Evolutionary conservation across 768 basidiomycete species (phyloP).

Genomic region (Agrocybe pediades): DNA sequence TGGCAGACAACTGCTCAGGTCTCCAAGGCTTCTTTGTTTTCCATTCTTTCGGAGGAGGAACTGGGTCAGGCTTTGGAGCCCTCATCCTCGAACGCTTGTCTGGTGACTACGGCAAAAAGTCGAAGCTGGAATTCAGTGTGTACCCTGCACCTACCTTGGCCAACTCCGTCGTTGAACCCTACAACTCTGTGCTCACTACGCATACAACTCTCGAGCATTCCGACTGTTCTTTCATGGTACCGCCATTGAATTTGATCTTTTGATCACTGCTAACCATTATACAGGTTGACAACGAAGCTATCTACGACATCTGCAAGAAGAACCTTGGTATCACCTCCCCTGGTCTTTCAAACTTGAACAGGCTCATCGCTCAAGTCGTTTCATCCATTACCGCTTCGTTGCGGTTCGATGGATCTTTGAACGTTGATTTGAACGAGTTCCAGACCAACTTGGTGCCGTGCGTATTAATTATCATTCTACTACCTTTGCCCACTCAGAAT

Average conservation of each 20-base stretch:
- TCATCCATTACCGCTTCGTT: slow-evolving; percentile 97
- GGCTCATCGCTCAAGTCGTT: slow-evolving; percentile 97
- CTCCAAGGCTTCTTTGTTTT: slow-evolving; percentile 99
- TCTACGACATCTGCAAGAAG: slow-evolving; percentile 99
- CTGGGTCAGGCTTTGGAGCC: slow-evolving; percentile 98
- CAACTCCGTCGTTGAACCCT: slow-evolving; percentile 97
- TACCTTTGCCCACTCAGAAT: slow-evolving; percentile 8
- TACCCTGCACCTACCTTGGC: slow-evolving; percentile 95
- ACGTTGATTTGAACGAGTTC: slow-evolving; percentile 98
- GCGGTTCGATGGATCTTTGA: slow-evolving; percentile 95
- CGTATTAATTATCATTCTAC: slow-evolving; percentile 32
- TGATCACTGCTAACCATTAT: not conserved
- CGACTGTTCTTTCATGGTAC: slow-evolving; percentile 99
- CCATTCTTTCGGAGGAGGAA: slow-evolving; percentile 99
- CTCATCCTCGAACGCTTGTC: slow-evolving; percentile 96
- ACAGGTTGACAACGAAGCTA: slow-evolving; percentile 98
- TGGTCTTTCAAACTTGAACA: slow-evolving; percentile 91
- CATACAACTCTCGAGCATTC: slow-evolving; percentile 99
- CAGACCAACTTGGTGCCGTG: slow-evolving; percentile 98
- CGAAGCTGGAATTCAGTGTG: slow-evolving; percentile 97
- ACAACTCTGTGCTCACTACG: slow-evolving; percentile 97
- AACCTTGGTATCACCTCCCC: slow-evolving; percentile 85
- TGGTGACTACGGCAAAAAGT: slow-evolving; percentile 99
- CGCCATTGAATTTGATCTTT: slow-evolving; percentile 11
- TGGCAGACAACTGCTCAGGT: slow-evolving; percentile 97